Conservation (phyloP, 306 rosid species). For the Betula pendula region DNA sequence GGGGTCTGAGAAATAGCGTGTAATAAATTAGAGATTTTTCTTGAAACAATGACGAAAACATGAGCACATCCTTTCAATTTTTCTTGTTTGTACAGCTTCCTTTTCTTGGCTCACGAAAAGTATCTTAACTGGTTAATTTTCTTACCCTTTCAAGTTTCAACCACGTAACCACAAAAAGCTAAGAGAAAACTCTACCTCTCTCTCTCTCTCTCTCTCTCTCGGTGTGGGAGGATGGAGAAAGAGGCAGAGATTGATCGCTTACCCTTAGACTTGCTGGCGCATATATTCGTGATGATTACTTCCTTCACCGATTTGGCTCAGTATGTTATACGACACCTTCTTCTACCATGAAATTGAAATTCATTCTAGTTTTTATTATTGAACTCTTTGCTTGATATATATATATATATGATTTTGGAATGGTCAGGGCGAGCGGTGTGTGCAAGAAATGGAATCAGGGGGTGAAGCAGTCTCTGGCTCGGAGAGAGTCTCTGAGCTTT, state of each 20-base stretch:
- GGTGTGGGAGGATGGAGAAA: slow-evolving; percentile 35
- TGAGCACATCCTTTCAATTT: slow-evolving; percentile 49
- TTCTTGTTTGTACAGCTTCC: not conserved
- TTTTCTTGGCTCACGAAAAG: not conserved
- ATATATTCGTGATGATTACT: slow-evolving; percentile 57
- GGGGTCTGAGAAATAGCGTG: not conserved
- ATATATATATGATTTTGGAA: slow-evolving; percentile 3
- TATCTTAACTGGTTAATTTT: not conserved
- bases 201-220: not conserved
- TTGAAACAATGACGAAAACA: slow-evolving; percentile 20
- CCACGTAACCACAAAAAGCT: not conserved
- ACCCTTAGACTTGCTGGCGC: slow-evolving; percentile 75
- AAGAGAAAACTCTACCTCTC: not conserved
- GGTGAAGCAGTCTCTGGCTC: slow-evolving; percentile 68
- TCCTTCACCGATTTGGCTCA: slow-evolving; percentile 96
- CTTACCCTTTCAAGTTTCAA: slow-evolving; percentile 14
- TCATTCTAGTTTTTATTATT: not conserved
- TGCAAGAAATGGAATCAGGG: slow-evolving; percentile 94
- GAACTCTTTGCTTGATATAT: not conserved
- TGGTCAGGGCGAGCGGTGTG: slow-evolving; percentile 71
- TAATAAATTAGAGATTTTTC: no score
- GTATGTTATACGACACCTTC: slow-evolving; percentile 37
- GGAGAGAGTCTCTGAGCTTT: slow-evolving; percentile 66
- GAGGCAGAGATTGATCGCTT: slow-evolving; percentile 77
- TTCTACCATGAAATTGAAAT: not conserved